These are phyloP conservation scores for Mortierella sp. DNA, from an alignment of 371 early-diverging fungal species.

Conservation along the genomic window DNA sequence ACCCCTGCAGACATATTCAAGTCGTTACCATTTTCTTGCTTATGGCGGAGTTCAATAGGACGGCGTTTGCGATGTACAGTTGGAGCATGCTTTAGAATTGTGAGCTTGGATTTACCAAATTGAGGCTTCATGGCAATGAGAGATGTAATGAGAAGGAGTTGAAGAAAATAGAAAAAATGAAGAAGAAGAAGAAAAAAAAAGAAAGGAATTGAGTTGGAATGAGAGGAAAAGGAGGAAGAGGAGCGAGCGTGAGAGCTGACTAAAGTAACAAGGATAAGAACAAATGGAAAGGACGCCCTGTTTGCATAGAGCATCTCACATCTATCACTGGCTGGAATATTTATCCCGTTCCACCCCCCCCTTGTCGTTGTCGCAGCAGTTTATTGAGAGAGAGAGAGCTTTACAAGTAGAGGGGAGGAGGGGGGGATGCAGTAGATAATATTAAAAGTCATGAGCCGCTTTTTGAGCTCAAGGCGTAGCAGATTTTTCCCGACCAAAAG, in stretches of 20 bases:
- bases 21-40: slow-evolving; percentile 2
- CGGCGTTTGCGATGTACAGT: slow-evolving; percentile 43
- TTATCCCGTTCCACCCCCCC: neutral
- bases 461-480: neutral
- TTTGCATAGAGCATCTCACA: too few relatives aligned
- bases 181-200: too few relatives aligned
- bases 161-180: neutral
- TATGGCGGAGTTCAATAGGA: slow-evolving; percentile 30
- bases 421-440: too few relatives aligned
- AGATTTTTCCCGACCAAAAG: neutral
- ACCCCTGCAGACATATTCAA: neutral
- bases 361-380: neutral
- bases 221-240: neutral
- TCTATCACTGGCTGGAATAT: too few relatives aligned
- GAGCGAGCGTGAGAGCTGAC: slow-evolving; percentile 2
- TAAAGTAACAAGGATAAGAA: neutral
- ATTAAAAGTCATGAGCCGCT: neutral
- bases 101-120: slow-evolving; percentile 40
- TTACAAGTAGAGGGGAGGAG: neutral
- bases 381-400: neutral
- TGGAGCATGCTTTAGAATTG: slow-evolving; percentile 46
- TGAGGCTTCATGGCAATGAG: slow-evolving; percentile 35
- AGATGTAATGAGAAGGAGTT: neutral
- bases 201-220: neutral
- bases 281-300: neutral